phyloP scores from a whole-genome alignment of 768 basidiomycete species.

The Xanthoconium stramineum region DNA sequence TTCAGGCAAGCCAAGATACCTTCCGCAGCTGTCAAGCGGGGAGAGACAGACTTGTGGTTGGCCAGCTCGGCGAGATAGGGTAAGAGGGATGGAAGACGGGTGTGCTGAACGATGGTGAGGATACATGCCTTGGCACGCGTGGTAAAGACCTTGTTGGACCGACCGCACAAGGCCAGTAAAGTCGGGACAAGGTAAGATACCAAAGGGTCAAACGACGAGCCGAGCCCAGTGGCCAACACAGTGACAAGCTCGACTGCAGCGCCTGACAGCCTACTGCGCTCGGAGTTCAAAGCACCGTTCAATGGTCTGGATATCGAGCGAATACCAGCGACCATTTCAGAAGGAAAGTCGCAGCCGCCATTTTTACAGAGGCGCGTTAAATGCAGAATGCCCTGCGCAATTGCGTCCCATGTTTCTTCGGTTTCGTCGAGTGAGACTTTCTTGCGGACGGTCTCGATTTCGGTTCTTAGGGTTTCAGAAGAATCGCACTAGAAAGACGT shows the following conservation, averaged over 20 bases:
- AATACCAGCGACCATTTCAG: slow-evolving; percentile 49
- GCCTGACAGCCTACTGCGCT: slow-evolving; percentile 69
- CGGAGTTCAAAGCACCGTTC: slow-evolving; percentile 62
- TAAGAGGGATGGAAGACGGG: slow-evolving; percentile 64
- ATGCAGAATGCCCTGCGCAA: slow-evolving; percentile 46
- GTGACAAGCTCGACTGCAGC: slow-evolving; percentile 62
- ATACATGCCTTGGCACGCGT: slow-evolving; percentile 63
- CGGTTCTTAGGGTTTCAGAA: slow-evolving; percentile 30
- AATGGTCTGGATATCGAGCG: slow-evolving; percentile 53
- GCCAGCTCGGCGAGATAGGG: slow-evolving; percentile 52
- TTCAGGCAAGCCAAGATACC: slow-evolving; percentile 64
- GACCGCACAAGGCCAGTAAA: slow-evolving; percentile 62
- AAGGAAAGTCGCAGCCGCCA: slow-evolving; percentile 49
- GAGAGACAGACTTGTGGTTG: slow-evolving; percentile 65
- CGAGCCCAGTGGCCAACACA: slow-evolving; percentile 52
- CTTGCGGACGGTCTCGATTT: slow-evolving; percentile 43
- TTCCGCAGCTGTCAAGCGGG: slow-evolving; percentile 66
- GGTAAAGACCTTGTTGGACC: slow-evolving; percentile 77
- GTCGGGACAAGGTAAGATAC: slow-evolving; percentile 65
- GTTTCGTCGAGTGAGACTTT: slow-evolving; percentile 53
- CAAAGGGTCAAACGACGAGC: slow-evolving; percentile 61
- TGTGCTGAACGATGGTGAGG: slow-evolving; percentile 57
- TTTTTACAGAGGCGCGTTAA: slow-evolving; percentile 50
- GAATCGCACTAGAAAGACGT: slow-evolving; percentile 31
- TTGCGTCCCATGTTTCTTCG: slow-evolving; percentile 78